Evolutionary conservation across 352 stramenopile species (phyloP), one percentile per base, ranked within the genome.

Genomic region (Phytopythium boreale): DNA sequence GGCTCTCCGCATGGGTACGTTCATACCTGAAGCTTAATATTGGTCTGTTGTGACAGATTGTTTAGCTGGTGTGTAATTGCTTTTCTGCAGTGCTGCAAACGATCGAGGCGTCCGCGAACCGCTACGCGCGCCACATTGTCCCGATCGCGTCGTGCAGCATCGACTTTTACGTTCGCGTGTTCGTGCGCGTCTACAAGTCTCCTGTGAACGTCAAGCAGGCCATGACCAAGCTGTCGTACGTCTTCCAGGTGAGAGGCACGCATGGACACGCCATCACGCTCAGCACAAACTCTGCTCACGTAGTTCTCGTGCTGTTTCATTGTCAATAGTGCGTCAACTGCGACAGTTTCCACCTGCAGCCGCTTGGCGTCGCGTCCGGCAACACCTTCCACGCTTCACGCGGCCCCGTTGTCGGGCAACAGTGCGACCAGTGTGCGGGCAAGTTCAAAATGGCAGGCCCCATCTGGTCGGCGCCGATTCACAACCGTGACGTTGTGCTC

Each of bases 91-190:
- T 99, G 31, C 76, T 99, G 46, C 88, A 99, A 73, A 89, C 92
- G 29, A 93, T 99, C 46, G 96, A 98, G 65, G 87, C 90, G 24
- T 82, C 81, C 4, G 98, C 98, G 1, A 98, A 98, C 65, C 87
- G 89, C 46, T 99, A 99, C 74, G 93, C 97, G 67, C 80, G 96
- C 57, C 95, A 97, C 68, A 99, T 99, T 72, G 89, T 98, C 63
- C 98, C 98, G 0, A 90, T 99, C 24, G 89, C 98, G 26, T 98
- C 92, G 41, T 97, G 99, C 61, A 98, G 96, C 66, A 99, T 99
- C 72, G 96, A 99, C 63, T 99, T 99, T 73, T 99, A 99, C 82
- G 87, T 99, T 47, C 96, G 98, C 55, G 91, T 99, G 46, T 99
- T 99, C 81, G 97, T 99, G 19, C 95, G 98, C 63, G 96, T 99